Evolutionary conservation across 805 yeast species (phyloP).

Genomic region (Wickerhamiella galacta): DNA sequence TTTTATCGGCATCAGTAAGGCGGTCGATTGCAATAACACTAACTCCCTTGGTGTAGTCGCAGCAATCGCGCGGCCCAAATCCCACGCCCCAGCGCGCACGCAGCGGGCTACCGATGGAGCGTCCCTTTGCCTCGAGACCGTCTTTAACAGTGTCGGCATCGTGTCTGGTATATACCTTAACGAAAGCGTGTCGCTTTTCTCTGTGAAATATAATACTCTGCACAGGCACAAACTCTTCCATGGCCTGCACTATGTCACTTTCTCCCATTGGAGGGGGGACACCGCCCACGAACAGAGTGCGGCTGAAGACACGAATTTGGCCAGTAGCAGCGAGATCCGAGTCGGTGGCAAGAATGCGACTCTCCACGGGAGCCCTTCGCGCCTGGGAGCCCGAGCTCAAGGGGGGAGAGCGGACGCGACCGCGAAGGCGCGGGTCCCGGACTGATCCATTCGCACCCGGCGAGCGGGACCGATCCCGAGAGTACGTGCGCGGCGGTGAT

Average conservation of each 20-base stretch:
- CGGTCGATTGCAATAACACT: slow-evolving; percentile 76
- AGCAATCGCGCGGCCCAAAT: slow-evolving; percentile 95
- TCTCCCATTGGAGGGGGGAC: slow-evolving; percentile 75
- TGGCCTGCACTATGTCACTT: slow-evolving; percentile 43
- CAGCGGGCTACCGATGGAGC: slow-evolving; percentile 44
- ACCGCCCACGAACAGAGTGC: slow-evolving; percentile 91
- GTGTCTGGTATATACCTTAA: slow-evolving; percentile 75
- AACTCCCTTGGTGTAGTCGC: slow-evolving; percentile 82
- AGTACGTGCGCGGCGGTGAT: not conserved
- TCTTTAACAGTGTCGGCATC: slow-evolving; percentile 78
- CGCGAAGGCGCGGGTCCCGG: too few species aligned
- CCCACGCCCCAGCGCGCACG: slow-evolving; percentile 99
- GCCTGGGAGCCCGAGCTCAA: not conserved
- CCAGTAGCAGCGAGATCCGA: slow-evolving; percentile 50
- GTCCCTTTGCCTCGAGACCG: slow-evolving; percentile 41
- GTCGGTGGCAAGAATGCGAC: slow-evolving; percentile 42
- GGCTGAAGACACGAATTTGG: slow-evolving; percentile 62
- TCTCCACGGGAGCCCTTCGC: slow-evolving; percentile 31
- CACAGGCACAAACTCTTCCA: slow-evolving; percentile 79
- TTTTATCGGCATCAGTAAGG: slow-evolving; percentile 82
- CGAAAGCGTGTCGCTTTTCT: slow-evolving; percentile 90
- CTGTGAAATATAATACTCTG: slow-evolving; percentile 77
- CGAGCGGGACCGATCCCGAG: slow-evolving; percentile 9
- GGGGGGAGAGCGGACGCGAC: not conserved
- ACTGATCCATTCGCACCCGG: slow-evolving; percentile 9